Conservation (phyloP, 805 yeast species). For the Candida chauliodis region DNA sequence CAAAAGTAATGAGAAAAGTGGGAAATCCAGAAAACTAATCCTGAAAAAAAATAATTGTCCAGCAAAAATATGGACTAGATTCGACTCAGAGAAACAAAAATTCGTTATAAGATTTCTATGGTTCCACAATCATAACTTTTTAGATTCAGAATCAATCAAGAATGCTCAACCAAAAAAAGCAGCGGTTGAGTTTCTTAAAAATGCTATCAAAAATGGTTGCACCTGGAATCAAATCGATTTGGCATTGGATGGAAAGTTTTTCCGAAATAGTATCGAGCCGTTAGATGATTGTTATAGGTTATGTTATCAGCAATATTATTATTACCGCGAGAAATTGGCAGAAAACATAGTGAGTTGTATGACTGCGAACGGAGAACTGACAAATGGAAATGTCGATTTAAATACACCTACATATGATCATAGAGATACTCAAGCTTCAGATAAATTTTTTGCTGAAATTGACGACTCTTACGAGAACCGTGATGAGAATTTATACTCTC, state of each 20-base stretch:
- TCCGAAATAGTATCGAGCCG: not conserved
- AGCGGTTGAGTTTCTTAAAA: not conserved
- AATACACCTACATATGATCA: too few relatives aligned
- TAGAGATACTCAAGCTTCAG: too few relatives aligned
- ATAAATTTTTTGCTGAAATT: too few relatives aligned
- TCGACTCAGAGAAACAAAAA: not conserved
- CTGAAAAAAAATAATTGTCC: not conserved
- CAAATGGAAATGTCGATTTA: too few relatives aligned
- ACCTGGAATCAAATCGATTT: not conserved
- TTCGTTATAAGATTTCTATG: not conserved
- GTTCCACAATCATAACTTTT: not conserved
- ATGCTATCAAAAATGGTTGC: not conserved
- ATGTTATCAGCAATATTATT: too few relatives aligned
- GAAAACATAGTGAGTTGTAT: too few relatives aligned
- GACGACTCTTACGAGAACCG: too few relatives aligned
- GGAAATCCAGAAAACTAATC: too few relatives aligned
- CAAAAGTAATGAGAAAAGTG: too few relatives aligned
- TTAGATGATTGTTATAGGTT: not conserved
- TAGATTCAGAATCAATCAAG: not conserved
- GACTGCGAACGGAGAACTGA: too few relatives aligned
- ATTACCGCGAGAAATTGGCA: not conserved
- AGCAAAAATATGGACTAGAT: not conserved
- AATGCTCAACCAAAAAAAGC: not conserved
- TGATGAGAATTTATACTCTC: too few relatives aligned
- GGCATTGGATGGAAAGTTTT: not conserved